Percentiles rank a stretch among this genome's conserved stretches.
Evolutionary conservation across 345 rosid species (phyloP).

Genomic region (Raphanus raphanistrum): DNA sequence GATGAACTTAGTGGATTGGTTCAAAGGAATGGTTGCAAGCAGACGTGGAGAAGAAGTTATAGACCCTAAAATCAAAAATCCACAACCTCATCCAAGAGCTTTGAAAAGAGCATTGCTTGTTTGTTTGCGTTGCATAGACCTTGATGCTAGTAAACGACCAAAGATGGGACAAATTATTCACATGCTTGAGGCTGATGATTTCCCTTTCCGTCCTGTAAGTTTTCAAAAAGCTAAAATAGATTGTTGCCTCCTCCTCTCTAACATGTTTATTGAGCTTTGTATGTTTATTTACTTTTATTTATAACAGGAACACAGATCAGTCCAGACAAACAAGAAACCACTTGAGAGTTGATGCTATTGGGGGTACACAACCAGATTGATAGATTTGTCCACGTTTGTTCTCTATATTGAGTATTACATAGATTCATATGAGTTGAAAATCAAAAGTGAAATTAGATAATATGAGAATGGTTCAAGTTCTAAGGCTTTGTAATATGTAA

Average conservation of each 20-base stretch:
- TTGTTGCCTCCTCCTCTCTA: background rate
- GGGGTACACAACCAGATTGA: constrained; percentile 6
- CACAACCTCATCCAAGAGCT: constrained; percentile 62
- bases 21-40: constrained; percentile 90
- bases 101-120: constrained; percentile 74
- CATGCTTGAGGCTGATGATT: constrained; percentile 96
- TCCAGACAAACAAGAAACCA: constrained; percentile 28
- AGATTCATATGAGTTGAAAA: background rate
- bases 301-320: constrained; percentile 34
- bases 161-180: constrained; percentile 98
- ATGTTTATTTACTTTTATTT: background rate
- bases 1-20: constrained; percentile 98
- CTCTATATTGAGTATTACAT: constrained; percentile 6
- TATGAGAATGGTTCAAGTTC: background rate
- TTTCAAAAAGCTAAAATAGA: background rate
- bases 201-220: constrained; percentile 82
- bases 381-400: constrained; percentile 26
- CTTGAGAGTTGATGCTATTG: constrained; percentile 23
- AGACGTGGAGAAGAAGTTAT: constrained; percentile 80
- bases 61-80: constrained; percentile 70
- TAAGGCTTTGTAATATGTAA: constrained; percentile 21
- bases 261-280: background rate
- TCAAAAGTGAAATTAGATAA: constrained; percentile 12
- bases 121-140: constrained; percentile 91
- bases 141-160: constrained; percentile 79